Conservation (phyloP, 768 basidiomycete genomes). For the Cystobasidium ongulense region DNA sequence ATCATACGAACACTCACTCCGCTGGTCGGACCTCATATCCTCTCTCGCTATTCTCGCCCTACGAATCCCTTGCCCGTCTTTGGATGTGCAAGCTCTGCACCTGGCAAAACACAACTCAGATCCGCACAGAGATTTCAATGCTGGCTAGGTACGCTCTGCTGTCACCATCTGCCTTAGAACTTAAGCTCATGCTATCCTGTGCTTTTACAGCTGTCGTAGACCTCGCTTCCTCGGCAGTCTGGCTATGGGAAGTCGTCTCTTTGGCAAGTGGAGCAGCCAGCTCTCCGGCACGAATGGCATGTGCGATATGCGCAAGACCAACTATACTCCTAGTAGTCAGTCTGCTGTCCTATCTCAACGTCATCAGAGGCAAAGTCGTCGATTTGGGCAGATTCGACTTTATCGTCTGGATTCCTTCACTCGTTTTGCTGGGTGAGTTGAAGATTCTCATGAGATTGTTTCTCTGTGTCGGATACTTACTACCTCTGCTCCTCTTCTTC, state of each 20-base stretch:
- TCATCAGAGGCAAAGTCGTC: conserved; percentile 23
- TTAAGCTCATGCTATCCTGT: not conserved
- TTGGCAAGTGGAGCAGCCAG: not conserved
- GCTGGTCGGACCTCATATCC: conserved; percentile 22
- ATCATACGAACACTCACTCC: conserved; percentile 23
- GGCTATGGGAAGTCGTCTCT: conserved; percentile 28
- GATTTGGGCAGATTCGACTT: conserved; percentile 24
- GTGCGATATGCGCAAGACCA: conserved; percentile 27
- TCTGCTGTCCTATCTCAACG: conserved; percentile 25
- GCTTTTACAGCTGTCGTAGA: conserved; percentile 6
- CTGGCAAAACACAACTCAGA: conserved; percentile 10
- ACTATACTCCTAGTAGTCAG: conserved; percentile 27
- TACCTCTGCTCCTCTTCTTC: not conserved
- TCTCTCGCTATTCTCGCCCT: conserved; percentile 8
- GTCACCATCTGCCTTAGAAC: not conserved
- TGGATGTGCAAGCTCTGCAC: not conserved
- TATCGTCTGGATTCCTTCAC: conserved; percentile 27
- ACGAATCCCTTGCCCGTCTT: conserved; percentile 13
- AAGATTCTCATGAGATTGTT: not conserved
- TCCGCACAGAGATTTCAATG: conserved; percentile 26
- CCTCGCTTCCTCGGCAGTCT: conserved; percentile 10
- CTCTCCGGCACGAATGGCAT: conserved; percentile 26
- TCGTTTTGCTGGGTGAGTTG: conserved; percentile 8
- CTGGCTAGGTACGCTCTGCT: conserved; percentile 16
- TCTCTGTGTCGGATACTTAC: not conserved